A percentile compares a stretch with the other conserved stretches of the same genome.
Conservation (phyloP, 768 basidiomycete genomes). For the Pulveroboletus sp. region DNA sequence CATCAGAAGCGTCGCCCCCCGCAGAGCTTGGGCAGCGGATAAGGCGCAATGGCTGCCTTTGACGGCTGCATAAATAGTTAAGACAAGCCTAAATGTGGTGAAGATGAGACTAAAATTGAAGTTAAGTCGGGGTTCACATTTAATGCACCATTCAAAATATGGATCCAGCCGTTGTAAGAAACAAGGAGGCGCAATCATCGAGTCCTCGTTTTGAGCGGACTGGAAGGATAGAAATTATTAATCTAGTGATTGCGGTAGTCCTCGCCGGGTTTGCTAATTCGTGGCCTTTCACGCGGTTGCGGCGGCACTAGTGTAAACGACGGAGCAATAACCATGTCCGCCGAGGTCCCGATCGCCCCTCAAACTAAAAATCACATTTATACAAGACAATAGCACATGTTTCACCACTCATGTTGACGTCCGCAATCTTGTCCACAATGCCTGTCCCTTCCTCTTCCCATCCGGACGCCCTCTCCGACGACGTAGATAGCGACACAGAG, state of each 20-base stretch:
- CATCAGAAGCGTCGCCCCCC: slow-evolving; percentile 5
- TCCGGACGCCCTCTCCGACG: slow-evolving; percentile 30
- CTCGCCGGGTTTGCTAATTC: slow-evolving; percentile 23
- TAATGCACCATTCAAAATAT: no score
- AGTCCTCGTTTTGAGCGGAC: not conserved
- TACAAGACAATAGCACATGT: slow-evolving; percentile 9
- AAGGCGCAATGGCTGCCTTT: no score
- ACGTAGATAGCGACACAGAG: slow-evolving; percentile 42
- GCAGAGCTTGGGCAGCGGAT: not conserved
- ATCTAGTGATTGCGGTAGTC: slow-evolving; percentile 4
- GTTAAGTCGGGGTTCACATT: no score
- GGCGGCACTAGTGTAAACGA: slow-evolving; percentile 19
- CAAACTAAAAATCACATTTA: slow-evolving; percentile 22
- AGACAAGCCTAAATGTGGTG: no score
- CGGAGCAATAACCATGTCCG: slow-evolving; percentile 34
- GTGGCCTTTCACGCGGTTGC: slow-evolving; percentile 29
- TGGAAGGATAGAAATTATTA: not conserved
- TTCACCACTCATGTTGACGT: slow-evolving; percentile 7
- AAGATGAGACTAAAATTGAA: no score
- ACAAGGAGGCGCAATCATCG: slow-evolving; percentile 1
- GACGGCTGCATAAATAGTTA: no score
- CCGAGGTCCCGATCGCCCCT: slow-evolving; percentile 22
- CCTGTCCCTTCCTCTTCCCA: slow-evolving; percentile 5
- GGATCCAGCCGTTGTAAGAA: no score
- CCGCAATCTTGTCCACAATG: slow-evolving; percentile 19